Percentiles rank a stretch among this genome's conserved stretches.
These are phyloP conservation scores for Trichoderma citrinoviride DNA, from an alignment of 2,329 filamentous ascomycete species.

Conservation along the genomic window DNA sequence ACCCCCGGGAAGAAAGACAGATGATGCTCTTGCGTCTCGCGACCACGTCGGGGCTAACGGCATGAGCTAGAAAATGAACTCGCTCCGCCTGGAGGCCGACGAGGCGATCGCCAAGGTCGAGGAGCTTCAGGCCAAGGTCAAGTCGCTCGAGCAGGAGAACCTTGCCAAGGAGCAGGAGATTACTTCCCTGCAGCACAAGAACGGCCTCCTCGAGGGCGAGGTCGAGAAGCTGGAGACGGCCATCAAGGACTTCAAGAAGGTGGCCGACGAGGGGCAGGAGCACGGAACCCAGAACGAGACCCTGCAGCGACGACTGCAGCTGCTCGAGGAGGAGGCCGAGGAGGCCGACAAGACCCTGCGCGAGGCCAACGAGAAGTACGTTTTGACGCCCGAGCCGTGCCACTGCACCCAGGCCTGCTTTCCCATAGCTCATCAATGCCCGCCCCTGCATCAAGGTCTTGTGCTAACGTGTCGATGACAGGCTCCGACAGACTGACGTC, in stretches of 20 bases:
- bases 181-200: slow-evolving; percentile 93
- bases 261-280: slow-evolving; percentile 78
- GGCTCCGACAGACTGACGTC: slow-evolving; percentile 97
- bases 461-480: slow-evolving; percentile 39
- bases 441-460: neutral
- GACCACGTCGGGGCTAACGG: neutral
- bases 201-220: slow-evolving; percentile 82
- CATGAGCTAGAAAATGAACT: slow-evolving; percentile 76
- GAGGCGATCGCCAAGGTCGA: slow-evolving; percentile 77
- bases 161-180: slow-evolving; percentile 97
- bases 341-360: slow-evolving; percentile 93
- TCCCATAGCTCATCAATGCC: neutral
- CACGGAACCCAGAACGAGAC: slow-evolving; percentile 87
- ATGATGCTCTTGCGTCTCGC: too few species aligned
- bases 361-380: slow-evolving; percentile 98
- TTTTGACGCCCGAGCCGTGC: slow-evolving; percentile 25
- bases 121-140: slow-evolving; percentile 84
- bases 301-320: slow-evolving; percentile 85
- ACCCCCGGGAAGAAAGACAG: slow-evolving; percentile 13
- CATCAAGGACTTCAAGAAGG: slow-evolving; percentile 84
- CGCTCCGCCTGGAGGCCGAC: slow-evolving; percentile 91
- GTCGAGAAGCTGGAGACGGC: slow-evolving; percentile 86
- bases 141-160: slow-evolving; percentile 90
- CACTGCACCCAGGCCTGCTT: neutral
- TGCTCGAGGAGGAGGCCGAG: slow-evolving; percentile 97